Evolutionary conservation across 2,329 filamentous ascomycete species (phyloP).

Genomic region (Macrophomina phaseolina): DNA sequence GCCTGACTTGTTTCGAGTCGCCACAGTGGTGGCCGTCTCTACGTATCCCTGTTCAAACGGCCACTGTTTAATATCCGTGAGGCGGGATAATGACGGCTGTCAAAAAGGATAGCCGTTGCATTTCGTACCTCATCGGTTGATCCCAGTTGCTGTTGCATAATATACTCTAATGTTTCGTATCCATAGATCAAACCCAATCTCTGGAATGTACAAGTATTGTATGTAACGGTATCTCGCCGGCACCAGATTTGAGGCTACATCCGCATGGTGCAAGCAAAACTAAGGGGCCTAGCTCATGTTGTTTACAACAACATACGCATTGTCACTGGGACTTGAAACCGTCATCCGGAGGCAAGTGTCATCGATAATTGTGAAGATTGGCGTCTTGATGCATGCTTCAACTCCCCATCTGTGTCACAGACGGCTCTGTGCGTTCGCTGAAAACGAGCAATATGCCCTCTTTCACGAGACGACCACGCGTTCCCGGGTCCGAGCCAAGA

Average conservation of each 20-base stretch:
- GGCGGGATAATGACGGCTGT: conserved; percentile 1
- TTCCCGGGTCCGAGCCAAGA: neutral
- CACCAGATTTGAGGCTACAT: no score
- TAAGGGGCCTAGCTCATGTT: no score
- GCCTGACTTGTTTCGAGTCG: neutral
- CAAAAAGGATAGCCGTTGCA: neutral
- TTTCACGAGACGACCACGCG: neutral
- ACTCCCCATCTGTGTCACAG: neutral
- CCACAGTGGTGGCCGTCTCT: neutral
- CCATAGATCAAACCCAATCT: neutral
- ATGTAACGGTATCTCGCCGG: no score
- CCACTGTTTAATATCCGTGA: neutral
- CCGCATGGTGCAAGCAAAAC: no score
- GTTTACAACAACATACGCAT: no score
- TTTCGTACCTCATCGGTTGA: neutral
- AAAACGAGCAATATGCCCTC: neutral
- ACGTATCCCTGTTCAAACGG: neutral
- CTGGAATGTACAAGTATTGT: neutral
- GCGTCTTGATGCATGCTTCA: neutral
- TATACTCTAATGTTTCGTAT: conserved; percentile 3
- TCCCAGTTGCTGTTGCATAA: neutral
- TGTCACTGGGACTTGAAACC: neutral
- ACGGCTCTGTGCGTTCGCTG: neutral
- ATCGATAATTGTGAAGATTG: neutral
- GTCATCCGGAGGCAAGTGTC: neutral